Evolutionary conservation across 2,329 filamentous ascomycete species (phyloP), one percentile per base, ranked within the genome.

Genomic region (Trichoderma brevicompactum): DNA sequence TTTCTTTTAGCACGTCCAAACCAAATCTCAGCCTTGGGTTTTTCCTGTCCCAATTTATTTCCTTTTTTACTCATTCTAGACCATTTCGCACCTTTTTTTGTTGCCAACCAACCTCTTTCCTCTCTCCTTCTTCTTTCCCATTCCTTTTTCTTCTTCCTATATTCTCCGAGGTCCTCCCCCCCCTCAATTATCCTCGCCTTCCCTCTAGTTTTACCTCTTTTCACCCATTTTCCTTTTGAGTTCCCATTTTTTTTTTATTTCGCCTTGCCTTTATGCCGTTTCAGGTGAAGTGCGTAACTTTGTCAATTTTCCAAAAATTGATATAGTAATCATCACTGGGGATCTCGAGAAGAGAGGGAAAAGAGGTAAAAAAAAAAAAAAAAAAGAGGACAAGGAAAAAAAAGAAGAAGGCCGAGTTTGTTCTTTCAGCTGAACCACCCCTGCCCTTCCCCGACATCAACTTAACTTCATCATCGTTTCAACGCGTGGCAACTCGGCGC

Each of bases 21-120:
- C 50, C 40, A 46, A 58, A 46, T 19, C 54, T 58, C 59, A 63
- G 65, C 34, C 66, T 70, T 66, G 65, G 72, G 68, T 73, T 67
- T 71, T 74, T 71, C 69, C 71, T 68, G 23, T 28, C 23, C 23
- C 23, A 28, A 28, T 72, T 70, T 52, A 60, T 54, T 64, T 63
- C 64, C 66, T 36, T 55, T 61, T 49, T 48, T 5, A 46, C 48
- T 43, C 28, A 19, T 12, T 52, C 59, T 52, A 44, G 58, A 43
- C 58, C 36, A 7, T 34, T 34, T 41, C 19, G 58, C 58, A 36
- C 23, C 23, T 28, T 28, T 28, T 28, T 17, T 46, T 59, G 55
- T 59, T 59, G 55, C 23, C 54, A 34, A 17, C 23, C 52, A 55
- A 38, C 43, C 46, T 8, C 32, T 15, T 46, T 10, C 19, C n/a